Percentiles rank a stretch among this genome's conserved stretches.
phyloP scores from a whole-genome alignment of 129 eudicot genomes.

The Ambrosia artemisiifolia region DNA sequence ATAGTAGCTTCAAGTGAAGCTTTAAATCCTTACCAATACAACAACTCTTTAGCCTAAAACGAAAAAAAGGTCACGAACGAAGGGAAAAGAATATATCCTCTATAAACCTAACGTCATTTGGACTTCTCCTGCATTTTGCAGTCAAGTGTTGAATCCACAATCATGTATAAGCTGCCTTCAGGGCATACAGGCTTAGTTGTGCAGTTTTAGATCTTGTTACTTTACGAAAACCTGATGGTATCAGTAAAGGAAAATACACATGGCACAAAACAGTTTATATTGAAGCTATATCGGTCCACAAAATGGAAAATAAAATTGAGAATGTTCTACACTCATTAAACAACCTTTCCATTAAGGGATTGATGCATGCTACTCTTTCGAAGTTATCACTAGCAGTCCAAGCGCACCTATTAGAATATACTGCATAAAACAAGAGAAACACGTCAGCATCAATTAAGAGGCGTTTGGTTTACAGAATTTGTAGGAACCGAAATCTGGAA shows the following conservation, averaged over 20 bases:
- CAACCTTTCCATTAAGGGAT: constrained; percentile 7
- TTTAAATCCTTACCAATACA: too few relatives aligned
- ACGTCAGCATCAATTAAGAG: background rate
- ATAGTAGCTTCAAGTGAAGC: too few relatives aligned
- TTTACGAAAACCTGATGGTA: background rate
- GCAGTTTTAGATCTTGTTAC: background rate
- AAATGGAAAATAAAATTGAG: background rate
- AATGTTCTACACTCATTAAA: constrained; percentile 28
- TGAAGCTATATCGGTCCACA: constrained; percentile 34
- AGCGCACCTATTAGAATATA: constrained; percentile 65
- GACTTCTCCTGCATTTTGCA: background rate
- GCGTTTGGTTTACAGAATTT: background rate
- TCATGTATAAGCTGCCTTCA: background rate
- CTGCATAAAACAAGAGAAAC: constrained; percentile 36
- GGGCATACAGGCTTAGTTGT: background rate
- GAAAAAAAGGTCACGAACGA: too few relatives aligned
- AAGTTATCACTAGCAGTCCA: constrained; percentile 72
- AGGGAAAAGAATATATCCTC: background rate
- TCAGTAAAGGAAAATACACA: constrained; percentile 6
- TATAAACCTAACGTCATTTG: background rate
- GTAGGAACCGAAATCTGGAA: background rate
- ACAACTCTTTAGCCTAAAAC: too few relatives aligned
- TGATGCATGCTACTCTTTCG: constrained; percentile 47
- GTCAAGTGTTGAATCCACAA: background rate
- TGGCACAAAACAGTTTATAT: constrained; percentile 14